phyloP scores from a whole-genome alignment of 2,329 filamentous ascomycete genomes.

The Tolypocladium paradoxum region DNA sequence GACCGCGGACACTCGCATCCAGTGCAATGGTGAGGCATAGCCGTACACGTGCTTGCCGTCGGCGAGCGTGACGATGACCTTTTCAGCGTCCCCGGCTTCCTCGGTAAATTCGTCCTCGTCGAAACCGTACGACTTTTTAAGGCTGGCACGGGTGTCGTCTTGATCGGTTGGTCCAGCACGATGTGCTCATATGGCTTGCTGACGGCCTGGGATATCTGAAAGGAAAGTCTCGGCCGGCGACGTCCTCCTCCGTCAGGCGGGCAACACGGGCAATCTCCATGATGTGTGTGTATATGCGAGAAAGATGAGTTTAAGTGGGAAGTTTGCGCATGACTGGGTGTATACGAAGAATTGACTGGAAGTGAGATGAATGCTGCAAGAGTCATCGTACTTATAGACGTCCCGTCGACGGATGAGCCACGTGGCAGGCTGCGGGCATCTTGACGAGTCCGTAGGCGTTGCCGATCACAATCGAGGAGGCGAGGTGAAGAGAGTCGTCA shows the following conservation, averaged over 20 bases:
- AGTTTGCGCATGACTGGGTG: no score
- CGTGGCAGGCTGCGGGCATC: no score
- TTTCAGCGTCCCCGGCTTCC: background rate
- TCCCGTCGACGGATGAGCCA: no score
- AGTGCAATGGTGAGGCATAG: conserved; percentile 5
- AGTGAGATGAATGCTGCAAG: no score
- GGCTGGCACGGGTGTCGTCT: background rate
- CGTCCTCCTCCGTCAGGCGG: conserved; percentile 1
- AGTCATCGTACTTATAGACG: no score
- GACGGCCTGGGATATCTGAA: conserved; percentile 5
- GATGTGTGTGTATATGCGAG: background rate
- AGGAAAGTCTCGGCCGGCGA: conserved; percentile 7
- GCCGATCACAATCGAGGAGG: no score
- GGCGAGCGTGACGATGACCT: background rate
- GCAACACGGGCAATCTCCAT: conserved; percentile 4
- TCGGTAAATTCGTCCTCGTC: conserved; percentile 1
- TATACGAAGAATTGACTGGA: no score
- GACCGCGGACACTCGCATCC: conserved; percentile 5
- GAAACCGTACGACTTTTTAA: conserved; percentile 2
- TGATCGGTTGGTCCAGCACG: conserved; percentile 1
- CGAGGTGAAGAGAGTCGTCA: no score
- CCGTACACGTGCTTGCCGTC: conserved; percentile 3
- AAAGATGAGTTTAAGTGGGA: no score
- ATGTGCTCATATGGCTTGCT: conserved; percentile 6
- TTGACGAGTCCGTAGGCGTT: no score